Evolutionary conservation across 225 moss, liverwort and hornwort genomes (phyloP).

Genomic region (Thuidium tamariscinum): DNA sequence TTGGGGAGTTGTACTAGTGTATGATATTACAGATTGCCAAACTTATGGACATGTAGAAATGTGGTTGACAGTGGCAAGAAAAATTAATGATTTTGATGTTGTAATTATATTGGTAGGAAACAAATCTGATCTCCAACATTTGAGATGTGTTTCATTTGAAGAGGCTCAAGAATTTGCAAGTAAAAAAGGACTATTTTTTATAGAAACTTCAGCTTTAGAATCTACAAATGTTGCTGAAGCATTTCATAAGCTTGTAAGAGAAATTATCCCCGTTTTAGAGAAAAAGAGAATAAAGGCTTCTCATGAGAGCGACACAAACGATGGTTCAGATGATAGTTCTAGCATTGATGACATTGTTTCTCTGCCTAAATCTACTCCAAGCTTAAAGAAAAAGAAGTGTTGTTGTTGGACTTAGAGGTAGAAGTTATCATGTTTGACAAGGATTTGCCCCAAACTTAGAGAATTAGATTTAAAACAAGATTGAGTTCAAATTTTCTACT

Average conservation of each 20-base stretch:
- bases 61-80: not conserved
- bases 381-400: not conserved
- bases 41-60: not conserved
- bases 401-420: not conserved
- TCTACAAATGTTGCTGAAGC: not conserved
- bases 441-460: not conserved
- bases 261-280: not conserved
- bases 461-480: not conserved
- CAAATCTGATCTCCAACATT: not conserved
- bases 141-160: not conserved
- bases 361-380: fast-evolving
- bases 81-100: not conserved
- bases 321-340: not conserved
- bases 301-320: not conserved
- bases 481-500: not conserved
- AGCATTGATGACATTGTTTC: not conserved
- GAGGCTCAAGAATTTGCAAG: not conserved
- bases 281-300: not conserved
- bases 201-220: not conserved
- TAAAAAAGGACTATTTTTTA: not conserved
- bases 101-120: not conserved
- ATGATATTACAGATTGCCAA: not conserved
- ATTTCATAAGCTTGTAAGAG: not conserved
- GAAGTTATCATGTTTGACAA: not conserved
- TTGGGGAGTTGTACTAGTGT: not conserved